Base-by-base conservation (phyloP, 768 basidiomycete species). In the Mycena galopus region DNA sequence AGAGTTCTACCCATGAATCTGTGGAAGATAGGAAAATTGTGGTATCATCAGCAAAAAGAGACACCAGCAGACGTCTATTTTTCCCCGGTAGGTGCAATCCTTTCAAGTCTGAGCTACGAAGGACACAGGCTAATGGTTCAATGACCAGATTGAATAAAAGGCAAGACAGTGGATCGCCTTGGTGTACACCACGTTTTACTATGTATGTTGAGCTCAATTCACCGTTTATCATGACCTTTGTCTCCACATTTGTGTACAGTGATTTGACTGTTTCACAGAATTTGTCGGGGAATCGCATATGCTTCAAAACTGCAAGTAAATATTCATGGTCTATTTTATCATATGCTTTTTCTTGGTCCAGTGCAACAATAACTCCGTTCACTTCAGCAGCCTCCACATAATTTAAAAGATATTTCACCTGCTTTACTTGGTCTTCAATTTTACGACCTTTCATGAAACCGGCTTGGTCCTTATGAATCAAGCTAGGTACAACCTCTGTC, bases 161-260 rank as follows among this genome's bases (percentile, higher is more conserved):
- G n/a, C n/a, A n/a, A n/a, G n/a, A 59, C 17, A 59, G 10, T 25
- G 58, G 58, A 37, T 59, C 58, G 21, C 58, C 58, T 16, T 59
- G 58, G 8, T 37, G 19, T 4, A 59, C 58, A 0, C 58, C 58
- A 5, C 58, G 35, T 9, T 4, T 42, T 25, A 59, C 58, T 1
- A 39, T 2, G n/a, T 19, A 59, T 11, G 58, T 1, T 25, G 30
- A 35, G 37, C 58, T 59, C n/a, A 59, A 35, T 59, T 59, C 35
- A 4, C 58, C 58, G 17, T 59, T 59, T 11, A 59, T 37, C 58
- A 59, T 59, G 11, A 59, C 58, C 14, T 4, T 32, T 1, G 58
- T 59, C 25, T 39, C 32, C 4, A 37, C 58, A 27, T 59, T 33
- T 58, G 33, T 58, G 57, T 58, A 58, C 53, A 55, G 16, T 30